Evolutionary conservation across 2,329 filamentous ascomycete genomes (phyloP).

Genomic region (Aspergillus sp.): DNA sequence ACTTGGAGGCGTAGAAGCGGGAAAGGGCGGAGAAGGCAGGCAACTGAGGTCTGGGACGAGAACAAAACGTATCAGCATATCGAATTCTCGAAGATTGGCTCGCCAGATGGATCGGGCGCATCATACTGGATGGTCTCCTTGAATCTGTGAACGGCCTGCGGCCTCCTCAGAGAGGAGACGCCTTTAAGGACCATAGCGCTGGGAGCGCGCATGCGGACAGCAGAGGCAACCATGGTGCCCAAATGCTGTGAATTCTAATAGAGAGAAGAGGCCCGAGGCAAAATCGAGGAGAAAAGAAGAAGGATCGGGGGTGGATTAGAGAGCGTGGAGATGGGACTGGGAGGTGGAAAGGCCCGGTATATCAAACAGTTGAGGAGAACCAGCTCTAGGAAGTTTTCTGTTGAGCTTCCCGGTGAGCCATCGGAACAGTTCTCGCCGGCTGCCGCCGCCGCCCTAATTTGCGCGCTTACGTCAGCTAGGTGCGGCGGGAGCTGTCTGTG

Average conservation of each 20-base stretch:
- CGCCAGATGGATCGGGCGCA: constrained; percentile 2
- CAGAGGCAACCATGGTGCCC: constrained; percentile 55
- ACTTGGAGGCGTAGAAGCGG: constrained; percentile 68
- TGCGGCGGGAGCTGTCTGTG: constrained; percentile 14
- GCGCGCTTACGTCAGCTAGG: constrained; percentile 20
- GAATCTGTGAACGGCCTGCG: constrained; percentile 43
- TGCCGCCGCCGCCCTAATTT: constrained; percentile 10
- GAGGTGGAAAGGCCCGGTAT: constrained; percentile 26
- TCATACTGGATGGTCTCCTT: constrained; percentile 42
- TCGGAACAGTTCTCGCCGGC: constrained; percentile 29
- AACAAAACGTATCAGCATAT: constrained; percentile 19
- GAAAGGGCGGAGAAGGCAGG: constrained; percentile 59
- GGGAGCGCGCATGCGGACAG: constrained; percentile 45
- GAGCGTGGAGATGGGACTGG: constrained; percentile 16
- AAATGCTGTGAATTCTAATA: constrained; percentile 25
- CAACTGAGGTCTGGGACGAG: constrained; percentile 36
- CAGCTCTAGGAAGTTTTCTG: constrained; percentile 38
- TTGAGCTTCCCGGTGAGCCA: constrained; percentile 42
- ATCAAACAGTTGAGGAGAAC: constrained; percentile 25
- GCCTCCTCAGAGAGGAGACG: constrained; percentile 44
- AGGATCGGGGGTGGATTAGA: constrained; percentile 1
- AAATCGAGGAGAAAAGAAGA: constrained; percentile 17
- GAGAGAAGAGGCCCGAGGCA: constrained; percentile 22
- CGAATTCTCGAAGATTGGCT: background rate
- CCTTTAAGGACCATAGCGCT: constrained; percentile 42